Evolutionary conservation across 805 yeast genomes (phyloP).

Genomic region (Blastobotrys attinorum): DNA sequence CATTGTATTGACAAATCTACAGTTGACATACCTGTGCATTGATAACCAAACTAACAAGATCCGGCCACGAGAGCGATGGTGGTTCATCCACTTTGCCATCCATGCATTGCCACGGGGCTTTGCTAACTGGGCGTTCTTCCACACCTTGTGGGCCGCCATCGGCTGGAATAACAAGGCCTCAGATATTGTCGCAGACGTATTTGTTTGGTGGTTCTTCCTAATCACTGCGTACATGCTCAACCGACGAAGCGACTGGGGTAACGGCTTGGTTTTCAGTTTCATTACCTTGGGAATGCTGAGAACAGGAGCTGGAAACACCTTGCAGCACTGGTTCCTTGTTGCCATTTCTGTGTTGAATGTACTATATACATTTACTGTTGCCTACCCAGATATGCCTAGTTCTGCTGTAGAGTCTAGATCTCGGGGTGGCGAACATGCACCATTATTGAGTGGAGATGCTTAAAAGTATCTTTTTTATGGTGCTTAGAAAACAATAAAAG

Average conservation of each 20-base stretch:
- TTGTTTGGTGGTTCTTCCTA: conserved; percentile 70
- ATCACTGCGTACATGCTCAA: conserved; percentile 53
- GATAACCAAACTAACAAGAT: conserved; percentile 50
- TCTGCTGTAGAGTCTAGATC: background rate
- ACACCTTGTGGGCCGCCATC: conserved; percentile 76
- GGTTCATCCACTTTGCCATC: conserved; percentile 55
- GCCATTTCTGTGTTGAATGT: background rate
- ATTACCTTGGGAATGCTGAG: conserved; percentile 55
- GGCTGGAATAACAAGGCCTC: conserved; percentile 37
- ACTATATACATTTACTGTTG: conserved; percentile 2
- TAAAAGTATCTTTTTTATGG: no score
- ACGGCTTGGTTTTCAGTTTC: conserved; percentile 52
- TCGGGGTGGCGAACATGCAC: conserved; percentile 4
- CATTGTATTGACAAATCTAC: background rate
- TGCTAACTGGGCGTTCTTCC: conserved; percentile 64
- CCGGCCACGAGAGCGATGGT: conserved; percentile 44
- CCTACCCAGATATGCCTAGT: conserved; percentile 5
- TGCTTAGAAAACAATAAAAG: no score
- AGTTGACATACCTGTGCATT: background rate
- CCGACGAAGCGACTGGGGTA: conserved; percentile 61
- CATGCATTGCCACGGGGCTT: conserved; percentile 69
- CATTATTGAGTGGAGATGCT: conserved; percentile 1
- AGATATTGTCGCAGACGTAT: conserved; percentile 60
- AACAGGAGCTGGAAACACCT: background rate
- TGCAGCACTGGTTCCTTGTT: conserved; percentile 5